Conservation (phyloP, 2,329 filamentous ascomycete species). For the Stagonosporopsis cucurbitacearum region DNA sequence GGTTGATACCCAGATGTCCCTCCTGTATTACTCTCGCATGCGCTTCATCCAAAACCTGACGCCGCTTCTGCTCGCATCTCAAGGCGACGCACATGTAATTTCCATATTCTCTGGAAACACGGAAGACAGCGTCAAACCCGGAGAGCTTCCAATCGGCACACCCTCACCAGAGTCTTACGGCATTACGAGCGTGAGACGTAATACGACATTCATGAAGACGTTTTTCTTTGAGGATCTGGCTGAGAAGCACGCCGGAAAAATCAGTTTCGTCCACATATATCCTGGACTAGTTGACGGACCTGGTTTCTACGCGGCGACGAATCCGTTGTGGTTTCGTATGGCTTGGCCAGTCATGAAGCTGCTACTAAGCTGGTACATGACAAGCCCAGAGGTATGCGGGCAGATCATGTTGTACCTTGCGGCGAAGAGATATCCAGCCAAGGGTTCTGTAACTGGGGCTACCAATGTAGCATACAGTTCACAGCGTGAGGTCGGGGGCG, state of each 20-base stretch:
- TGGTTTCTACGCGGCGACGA: conserved; percentile 29
- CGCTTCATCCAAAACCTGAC: conserved; percentile 50
- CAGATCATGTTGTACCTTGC: conserved; percentile 41
- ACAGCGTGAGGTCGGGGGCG: conserved; percentile 32
- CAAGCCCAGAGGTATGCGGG: conserved; percentile 36
- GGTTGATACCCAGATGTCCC: conserved; percentile 42
- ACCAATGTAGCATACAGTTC: conserved; percentile 23
- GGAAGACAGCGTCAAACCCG: conserved; percentile 35
- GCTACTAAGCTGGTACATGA: conserved; percentile 32
- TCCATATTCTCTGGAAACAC: conserved; percentile 45
- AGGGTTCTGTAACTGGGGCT: conserved; percentile 13
- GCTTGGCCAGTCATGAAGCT: conserved; percentile 36
- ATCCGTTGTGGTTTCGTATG: conserved; percentile 41
- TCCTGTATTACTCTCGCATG: conserved; percentile 48
- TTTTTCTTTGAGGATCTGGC: conserved; percentile 40
- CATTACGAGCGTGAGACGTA: conserved; percentile 34
- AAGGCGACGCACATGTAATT: conserved; percentile 34
- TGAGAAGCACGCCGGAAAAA: conserved; percentile 27
- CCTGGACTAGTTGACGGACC: conserved; percentile 46
- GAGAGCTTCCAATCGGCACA: conserved; percentile 38
- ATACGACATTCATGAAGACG: conserved; percentile 44
- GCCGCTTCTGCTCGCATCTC: conserved; percentile 40
- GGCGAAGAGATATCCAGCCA: conserved; percentile 33
- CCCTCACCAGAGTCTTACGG: conserved; percentile 30
- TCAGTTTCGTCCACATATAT: conserved; percentile 41